phyloP scores from a whole-genome alignment of 2,329 filamentous ascomycete species.

The Akanthomyces muscarius region DNA sequence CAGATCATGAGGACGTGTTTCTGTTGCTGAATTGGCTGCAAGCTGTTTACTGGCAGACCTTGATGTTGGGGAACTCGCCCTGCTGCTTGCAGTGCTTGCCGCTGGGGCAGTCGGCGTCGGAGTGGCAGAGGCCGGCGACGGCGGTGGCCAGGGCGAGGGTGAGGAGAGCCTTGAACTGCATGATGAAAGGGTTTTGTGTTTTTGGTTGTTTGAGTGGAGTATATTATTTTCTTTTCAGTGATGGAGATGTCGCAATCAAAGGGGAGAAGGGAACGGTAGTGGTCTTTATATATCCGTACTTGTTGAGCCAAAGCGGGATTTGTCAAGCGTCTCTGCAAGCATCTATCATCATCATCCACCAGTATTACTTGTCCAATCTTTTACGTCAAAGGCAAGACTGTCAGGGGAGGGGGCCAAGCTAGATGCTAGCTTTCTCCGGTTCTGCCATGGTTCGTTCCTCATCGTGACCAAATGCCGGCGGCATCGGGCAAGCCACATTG shows the following conservation, averaged over 20 bases:
- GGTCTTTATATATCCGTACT: not conserved
- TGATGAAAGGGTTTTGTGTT: not conserved
- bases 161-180: slow-evolving; percentile 14
- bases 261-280: not conserved
- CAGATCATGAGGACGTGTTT: not conserved
- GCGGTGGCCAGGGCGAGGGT: slow-evolving; percentile 8
- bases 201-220: not conserved
- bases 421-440: not conserved
- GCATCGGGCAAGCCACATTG: not conserved
- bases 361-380: not conserved
- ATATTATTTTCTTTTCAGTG: too few species aligned
- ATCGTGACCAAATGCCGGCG: not conserved
- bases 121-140: slow-evolving; percentile 12
- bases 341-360: not conserved
- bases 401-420: not conserved
- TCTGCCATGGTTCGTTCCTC: not conserved
- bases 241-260: not conserved
- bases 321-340: too few species aligned
- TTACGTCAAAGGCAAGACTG: not conserved
- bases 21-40: not conserved
- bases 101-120: slow-evolving; percentile 13
- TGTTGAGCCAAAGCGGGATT: not conserved
- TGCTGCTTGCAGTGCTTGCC: slow-evolving; percentile 18
- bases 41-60: slow-evolving; percentile 8
- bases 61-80: slow-evolving; percentile 19